Percentiles rank a stretch among this genome's conserved stretches.
phyloP scores from a whole-genome alignment of 129 eudicot genomes.

The Mikania micrantha region DNA sequence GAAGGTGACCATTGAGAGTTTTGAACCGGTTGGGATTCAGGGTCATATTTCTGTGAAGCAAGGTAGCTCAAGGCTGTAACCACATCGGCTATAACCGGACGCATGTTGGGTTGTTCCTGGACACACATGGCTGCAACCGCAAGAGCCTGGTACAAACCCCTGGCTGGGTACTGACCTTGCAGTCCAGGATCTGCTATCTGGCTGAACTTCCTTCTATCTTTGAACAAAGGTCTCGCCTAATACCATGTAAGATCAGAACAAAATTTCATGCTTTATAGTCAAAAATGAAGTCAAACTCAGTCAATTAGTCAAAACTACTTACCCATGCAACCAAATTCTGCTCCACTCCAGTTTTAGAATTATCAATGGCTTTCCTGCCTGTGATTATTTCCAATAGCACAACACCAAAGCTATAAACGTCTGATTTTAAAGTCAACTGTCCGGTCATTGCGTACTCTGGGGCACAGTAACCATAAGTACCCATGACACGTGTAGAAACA shows the following conservation, averaged over 20 bases:
- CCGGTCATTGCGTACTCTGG: conserved; percentile 87
- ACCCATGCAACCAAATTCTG: conserved; percentile 75
- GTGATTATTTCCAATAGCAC: conserved; percentile 69
- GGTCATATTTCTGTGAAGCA: conserved; percentile 52
- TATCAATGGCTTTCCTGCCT: conserved; percentile 70
- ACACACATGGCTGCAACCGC: conserved; percentile 80
- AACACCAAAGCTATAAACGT: conserved; percentile 76
- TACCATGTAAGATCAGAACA: background rate
- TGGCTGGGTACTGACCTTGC: conserved; percentile 57
- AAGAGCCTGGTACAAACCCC: conserved; percentile 70
- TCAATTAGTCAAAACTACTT: conserved; percentile 12
- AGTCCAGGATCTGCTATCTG: conserved; percentile 66
- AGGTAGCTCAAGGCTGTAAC: conserved; percentile 69
- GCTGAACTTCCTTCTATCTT: conserved; percentile 46
- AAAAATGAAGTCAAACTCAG: background rate
- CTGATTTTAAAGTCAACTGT: conserved; percentile 63
- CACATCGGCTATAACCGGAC: conserved; percentile 65
- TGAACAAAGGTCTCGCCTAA: conserved; percentile 67
- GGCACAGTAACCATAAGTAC: conserved; percentile 76
- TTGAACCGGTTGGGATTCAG: conserved; percentile 37
- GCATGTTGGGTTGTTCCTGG: conserved; percentile 67
- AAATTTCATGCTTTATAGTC: background rate
- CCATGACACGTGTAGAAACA: conserved; percentile 78
- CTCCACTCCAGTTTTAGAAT: conserved; percentile 54
- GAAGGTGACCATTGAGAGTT: conserved; percentile 37